A percentile compares a stretch with the other conserved stretches of the same genome.
phyloP scores from a whole-genome alignment of 1,139 yeast genomes.

The Diutina sp. region DNA sequence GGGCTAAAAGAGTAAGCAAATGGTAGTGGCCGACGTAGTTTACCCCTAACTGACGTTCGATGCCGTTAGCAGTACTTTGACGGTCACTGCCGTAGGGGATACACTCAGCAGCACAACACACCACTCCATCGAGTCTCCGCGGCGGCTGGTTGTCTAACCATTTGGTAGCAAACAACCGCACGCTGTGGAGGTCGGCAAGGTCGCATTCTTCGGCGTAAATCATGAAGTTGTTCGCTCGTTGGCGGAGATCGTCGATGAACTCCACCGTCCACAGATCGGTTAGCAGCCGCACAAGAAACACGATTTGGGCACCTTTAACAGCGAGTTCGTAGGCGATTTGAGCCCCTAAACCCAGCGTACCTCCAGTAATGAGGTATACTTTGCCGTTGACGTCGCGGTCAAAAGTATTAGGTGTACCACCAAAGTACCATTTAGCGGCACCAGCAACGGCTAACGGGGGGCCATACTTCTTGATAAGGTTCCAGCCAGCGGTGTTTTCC shows the following conservation, averaged over 20 bases:
- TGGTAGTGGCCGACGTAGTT: constrained; percentile 78
- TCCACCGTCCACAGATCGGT: constrained; percentile 72
- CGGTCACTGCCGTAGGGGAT: constrained; percentile 55
- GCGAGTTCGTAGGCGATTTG: constrained; percentile 67
- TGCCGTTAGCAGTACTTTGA: constrained; percentile 62
- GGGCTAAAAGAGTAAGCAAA: constrained; percentile 62
- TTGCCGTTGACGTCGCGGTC: constrained; percentile 86
- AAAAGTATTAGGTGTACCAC: constrained; percentile 78
- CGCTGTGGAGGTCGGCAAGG: constrained; percentile 55
- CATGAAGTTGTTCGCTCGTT: constrained; percentile 52
- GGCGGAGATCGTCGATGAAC: constrained; percentile 66
- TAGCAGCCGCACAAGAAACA: constrained; percentile 53
- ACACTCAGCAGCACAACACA: constrained; percentile 79
- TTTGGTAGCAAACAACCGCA: constrained; percentile 84
- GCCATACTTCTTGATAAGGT: constrained; percentile 30
- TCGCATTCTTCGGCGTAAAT: constrained; percentile 87
- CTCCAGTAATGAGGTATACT: constrained; percentile 69
- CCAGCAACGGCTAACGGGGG: constrained; percentile 33
- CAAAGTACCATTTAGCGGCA: constrained; percentile 50
- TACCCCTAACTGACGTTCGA: constrained; percentile 72
- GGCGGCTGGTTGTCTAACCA: constrained; percentile 93
- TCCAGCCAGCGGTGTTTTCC: constrained; percentile 62
- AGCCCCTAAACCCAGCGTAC: constrained; percentile 86
- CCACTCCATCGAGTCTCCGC: constrained; percentile 74
- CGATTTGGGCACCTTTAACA: constrained; percentile 70